phyloP scores from a whole-genome alignment of 176 grass and related monocot genomes.

The Cenchrus purpureus region DNA sequence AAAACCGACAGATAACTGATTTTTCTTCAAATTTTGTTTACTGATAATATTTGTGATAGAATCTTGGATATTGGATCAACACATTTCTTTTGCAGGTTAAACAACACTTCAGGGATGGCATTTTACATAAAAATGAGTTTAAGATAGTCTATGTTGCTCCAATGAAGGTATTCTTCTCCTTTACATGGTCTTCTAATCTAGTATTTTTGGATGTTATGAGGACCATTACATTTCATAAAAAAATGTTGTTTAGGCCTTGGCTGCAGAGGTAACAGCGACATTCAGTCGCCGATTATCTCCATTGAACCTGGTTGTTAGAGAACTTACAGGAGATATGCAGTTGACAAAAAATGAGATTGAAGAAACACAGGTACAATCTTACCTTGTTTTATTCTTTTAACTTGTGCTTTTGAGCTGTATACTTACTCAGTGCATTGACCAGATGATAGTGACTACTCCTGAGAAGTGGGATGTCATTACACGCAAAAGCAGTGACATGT shows the following conservation, averaged over 20 bases:
- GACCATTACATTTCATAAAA: conserved; percentile 18
- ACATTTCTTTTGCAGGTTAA: conserved; percentile 69
- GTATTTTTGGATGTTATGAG: conserved; percentile 8
- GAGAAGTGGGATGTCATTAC: conserved; percentile 99
- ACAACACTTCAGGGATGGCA: conserved; percentile 91
- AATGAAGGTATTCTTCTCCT: conserved; percentile 82
- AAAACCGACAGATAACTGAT: conserved; percentile 29
- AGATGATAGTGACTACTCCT: conserved; percentile 99
- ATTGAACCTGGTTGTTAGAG: conserved; percentile 80
- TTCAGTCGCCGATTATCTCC: conserved; percentile 81
- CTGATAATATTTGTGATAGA: background rate
- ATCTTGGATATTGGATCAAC: conserved; percentile 25
- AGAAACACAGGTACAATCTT: conserved; percentile 76
- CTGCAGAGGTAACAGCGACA: conserved; percentile 90
- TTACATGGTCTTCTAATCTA: conserved; percentile 10
- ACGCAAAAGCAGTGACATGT: conserved; percentile 99
- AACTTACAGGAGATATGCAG: conserved; percentile 98
- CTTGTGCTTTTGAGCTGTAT: conserved; percentile 33
- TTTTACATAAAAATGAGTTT: conserved; percentile 98
- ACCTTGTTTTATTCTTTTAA: conserved; percentile 13
- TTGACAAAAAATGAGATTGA: conserved; percentile 91
- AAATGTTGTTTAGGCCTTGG: conserved; percentile 80
- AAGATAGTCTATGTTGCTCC: conserved; percentile 99
- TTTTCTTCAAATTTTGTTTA: conserved; percentile 3
- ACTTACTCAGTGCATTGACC: conserved; percentile 37